Percentiles rank a stretch among this genome's conserved stretches.
phyloP scores from a whole-genome alignment of 2,329 filamentous ascomycete species.

The Claviceps humidiphila region DNA sequence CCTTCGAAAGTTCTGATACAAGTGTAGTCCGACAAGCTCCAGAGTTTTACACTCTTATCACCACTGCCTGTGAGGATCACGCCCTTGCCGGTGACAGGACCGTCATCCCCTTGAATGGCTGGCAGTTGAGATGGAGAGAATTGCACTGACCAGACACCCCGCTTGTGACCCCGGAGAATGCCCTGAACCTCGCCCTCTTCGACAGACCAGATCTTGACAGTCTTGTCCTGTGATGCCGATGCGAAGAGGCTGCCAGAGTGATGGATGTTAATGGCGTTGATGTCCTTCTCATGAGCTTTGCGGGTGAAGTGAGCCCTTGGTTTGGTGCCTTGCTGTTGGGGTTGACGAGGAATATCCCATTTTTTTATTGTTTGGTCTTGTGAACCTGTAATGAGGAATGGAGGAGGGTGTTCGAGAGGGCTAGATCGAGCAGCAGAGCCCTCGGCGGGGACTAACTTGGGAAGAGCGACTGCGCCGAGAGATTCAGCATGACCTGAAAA shows the following conservation, averaged over 20 bases:
- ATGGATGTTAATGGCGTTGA: slow-evolving; percentile 84
- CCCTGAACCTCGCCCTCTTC: slow-evolving; percentile 84
- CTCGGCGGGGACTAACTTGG: slow-evolving; percentile 52
- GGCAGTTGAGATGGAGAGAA: slow-evolving; percentile 76
- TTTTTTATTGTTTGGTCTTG: slow-evolving; percentile 93
- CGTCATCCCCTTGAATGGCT: slow-evolving; percentile 56
- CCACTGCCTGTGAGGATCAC: slow-evolving; percentile 82
- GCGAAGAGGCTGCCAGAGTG: slow-evolving; percentile 69
- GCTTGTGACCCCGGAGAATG: slow-evolving; percentile 80
- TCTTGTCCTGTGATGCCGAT: slow-evolving; percentile 91
- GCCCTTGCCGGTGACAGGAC: slow-evolving; percentile 63
- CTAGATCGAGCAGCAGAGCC: slow-evolving; percentile 58
- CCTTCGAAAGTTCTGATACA: slow-evolving; percentile 92
- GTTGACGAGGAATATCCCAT: slow-evolving; percentile 63
- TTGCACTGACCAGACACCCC: slow-evolving; percentile 90
- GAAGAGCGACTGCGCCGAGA: slow-evolving; percentile 75
- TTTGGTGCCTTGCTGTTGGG: slow-evolving; percentile 28
- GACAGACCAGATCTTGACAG: slow-evolving; percentile 91
- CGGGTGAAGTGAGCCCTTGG: slow-evolving; percentile 68
- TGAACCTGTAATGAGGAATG: slow-evolving; percentile 80
- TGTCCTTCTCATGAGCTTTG: slow-evolving; percentile 97
- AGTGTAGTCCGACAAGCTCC: slow-evolving; percentile 84
- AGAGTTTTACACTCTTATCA: slow-evolving; percentile 91
- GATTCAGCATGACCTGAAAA: slow-evolving; percentile 93
- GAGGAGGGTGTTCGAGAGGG: slow-evolving; percentile 66